phyloP scores from a whole-genome alignment of 2,329 filamentous ascomycete species.

The Cladosporium oxysporum region DNA sequence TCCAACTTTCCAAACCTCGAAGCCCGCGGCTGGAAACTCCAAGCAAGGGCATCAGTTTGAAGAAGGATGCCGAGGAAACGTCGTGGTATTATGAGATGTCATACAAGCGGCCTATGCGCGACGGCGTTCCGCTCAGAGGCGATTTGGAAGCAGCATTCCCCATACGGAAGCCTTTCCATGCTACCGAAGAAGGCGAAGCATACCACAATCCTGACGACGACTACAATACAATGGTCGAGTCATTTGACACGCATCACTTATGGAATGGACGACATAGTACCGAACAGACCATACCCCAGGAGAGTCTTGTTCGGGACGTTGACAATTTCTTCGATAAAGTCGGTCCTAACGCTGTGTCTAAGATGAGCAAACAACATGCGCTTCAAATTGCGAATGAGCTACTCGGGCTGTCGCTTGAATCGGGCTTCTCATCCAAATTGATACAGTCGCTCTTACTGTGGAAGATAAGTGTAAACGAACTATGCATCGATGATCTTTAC shows the following conservation, averaged over 20 bases:
- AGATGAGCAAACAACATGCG: background rate
- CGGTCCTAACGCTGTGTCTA: background rate
- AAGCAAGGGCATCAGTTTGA: background rate
- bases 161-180: conserved; percentile 1
- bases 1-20: no score
- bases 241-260: background rate
- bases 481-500: background rate
- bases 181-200: background rate
- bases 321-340: background rate
- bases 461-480: background rate
- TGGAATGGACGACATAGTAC: background rate
- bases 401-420: background rate
- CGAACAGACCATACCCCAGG: no score
- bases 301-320: background rate
- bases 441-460: conserved; percentile 6
- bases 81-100: conserved; percentile 2
- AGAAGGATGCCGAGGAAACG: background rate
- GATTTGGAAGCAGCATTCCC: background rate
- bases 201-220: background rate
- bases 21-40: background rate
- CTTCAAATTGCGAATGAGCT: background rate
- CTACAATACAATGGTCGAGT: background rate
- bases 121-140: background rate
- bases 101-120: background rate
- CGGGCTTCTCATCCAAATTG: background rate